Conservation (phyloP, 495 filamentous ascomycete species). For the Xylaria palmicola region DNA sequence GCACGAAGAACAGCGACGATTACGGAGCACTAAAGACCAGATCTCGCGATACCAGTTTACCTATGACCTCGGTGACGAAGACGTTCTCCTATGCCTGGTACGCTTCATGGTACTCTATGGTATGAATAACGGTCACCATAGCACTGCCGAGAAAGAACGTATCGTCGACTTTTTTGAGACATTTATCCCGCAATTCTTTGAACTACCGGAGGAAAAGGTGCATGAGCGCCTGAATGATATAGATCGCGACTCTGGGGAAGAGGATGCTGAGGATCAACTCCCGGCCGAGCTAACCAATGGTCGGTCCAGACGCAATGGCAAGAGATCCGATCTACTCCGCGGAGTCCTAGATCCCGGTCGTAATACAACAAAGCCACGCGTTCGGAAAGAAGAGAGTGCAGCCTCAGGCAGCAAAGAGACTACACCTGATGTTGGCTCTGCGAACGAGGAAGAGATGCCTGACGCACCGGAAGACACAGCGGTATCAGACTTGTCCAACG, state of each 20-base stretch:
- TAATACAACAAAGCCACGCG: slow-evolving; percentile 57
- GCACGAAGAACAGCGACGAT: slow-evolving; percentile 76
- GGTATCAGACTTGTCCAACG: slow-evolving; percentile 52
- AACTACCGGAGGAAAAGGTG: slow-evolving; percentile 72
- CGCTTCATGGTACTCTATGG: slow-evolving; percentile 76
- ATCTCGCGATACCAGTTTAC: slow-evolving; percentile 69
- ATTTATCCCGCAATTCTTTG: slow-evolving; percentile 88
- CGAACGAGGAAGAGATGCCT: slow-evolving; percentile 63
- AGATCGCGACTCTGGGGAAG: slow-evolving; percentile 58
- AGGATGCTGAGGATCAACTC: slow-evolving; percentile 67
- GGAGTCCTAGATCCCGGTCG: slow-evolving; percentile 78
- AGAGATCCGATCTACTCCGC: slow-evolving; percentile 78
- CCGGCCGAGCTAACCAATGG: slow-evolving; percentile 55
- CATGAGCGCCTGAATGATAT: slow-evolving; percentile 74
- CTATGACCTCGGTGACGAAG: slow-evolving; percentile 70
- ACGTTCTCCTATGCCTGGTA: slow-evolving; percentile 77
- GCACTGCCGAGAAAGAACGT: slow-evolving; percentile 68
- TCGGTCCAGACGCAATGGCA: slow-evolving; percentile 66
- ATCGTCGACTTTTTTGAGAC: slow-evolving; percentile 81
- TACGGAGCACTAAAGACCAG: slow-evolving; percentile 58
- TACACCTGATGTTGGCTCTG: slow-evolving; percentile 77
- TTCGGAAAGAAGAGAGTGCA: slow-evolving; percentile 71
- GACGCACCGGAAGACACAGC: slow-evolving; percentile 49
- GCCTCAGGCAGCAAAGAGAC: slow-evolving; percentile 76
- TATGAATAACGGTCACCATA: slow-evolving; percentile 64